phyloP scores from a whole-genome alignment of 352 stramenopile genomes.

The Phytophthora foliorum region DNA sequence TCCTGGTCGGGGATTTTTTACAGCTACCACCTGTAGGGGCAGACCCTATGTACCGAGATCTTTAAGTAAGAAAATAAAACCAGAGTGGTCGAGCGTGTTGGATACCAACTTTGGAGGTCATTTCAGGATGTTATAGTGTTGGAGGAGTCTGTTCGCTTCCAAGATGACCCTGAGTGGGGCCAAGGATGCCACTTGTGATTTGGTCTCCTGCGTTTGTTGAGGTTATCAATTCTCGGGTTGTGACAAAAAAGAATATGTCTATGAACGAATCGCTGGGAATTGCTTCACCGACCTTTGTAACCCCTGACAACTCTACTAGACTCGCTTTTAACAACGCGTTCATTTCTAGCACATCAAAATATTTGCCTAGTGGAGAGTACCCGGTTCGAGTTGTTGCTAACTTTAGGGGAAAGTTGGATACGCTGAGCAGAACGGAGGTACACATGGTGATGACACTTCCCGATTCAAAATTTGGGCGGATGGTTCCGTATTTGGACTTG shows the following conservation, averaged over 20 bases:
- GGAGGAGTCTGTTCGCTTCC: slow-evolving; percentile 7
- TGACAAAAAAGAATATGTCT: neutral
- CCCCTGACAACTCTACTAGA: slow-evolving; percentile 2
- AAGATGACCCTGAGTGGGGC: slow-evolving; percentile 6
- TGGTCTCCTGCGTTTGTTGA: neutral
- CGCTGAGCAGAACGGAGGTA: too few species aligned
- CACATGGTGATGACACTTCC: neutral
- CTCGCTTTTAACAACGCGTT: slow-evolving; percentile 5
- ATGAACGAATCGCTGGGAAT: neutral
- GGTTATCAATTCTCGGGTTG: neutral
- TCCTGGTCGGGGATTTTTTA: too few species aligned
- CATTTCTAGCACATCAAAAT: neutral
- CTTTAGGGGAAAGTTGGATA: neutral
- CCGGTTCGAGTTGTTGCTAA: slow-evolving; percentile 4
- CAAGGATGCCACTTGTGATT: neutral
- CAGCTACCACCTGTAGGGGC: too few species aligned
- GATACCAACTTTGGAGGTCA: too few species aligned
- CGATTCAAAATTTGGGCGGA: slow-evolving; percentile 9
- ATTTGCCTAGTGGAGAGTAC: neutral
- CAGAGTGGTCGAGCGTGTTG: too few species aligned
- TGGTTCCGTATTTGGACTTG: slow-evolving; percentile 22
- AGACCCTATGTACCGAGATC: too few species aligned
- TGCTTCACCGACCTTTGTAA: neutral
- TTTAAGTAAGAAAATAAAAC: too few species aligned
- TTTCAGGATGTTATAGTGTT: slow-evolving; percentile 1